Conservation (phyloP, 495 filamentous ascomycete genomes). For the Penicillium lagena region DNA sequence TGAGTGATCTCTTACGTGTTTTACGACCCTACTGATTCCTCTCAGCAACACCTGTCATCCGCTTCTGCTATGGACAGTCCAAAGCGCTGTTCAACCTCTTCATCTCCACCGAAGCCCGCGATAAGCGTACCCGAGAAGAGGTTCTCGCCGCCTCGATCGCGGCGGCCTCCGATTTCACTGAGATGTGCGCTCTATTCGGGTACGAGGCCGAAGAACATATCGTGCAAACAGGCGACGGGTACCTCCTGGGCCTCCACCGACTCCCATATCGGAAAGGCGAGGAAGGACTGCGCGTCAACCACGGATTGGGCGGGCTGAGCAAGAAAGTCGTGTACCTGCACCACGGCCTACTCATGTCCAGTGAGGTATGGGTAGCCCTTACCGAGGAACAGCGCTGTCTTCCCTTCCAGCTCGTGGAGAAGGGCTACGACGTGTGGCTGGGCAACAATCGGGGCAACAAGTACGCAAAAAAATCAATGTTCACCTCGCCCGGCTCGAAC, state of each 20-base stretch:
- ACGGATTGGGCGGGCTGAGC: conserved; percentile 58
- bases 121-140: conserved; percentile 45
- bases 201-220: conserved; percentile 95
- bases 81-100: conserved; percentile 76
- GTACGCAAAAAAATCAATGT: conserved; percentile 89
- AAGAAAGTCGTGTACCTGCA: conserved; percentile 93
- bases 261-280: conserved; percentile 76
- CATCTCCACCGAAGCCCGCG: conserved; percentile 59
- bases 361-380: conserved; percentile 94
- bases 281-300: conserved; percentile 64
- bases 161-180: conserved; percentile 82
- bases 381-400: conserved; percentile 80
- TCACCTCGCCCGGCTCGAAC: conserved; percentile 62
- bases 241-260: conserved; percentile 85
- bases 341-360: conserved; percentile 96
- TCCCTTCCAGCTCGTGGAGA: conserved; percentile 84
- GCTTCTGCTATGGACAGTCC: conserved; percentile 76
- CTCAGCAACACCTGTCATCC: conserved; percentile 68
- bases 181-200: conserved; percentile 80
- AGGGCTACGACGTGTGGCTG: conserved; percentile 95
- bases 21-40: conserved; percentile 10
- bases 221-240: conserved; percentile 89
- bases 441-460: conserved; percentile 98
- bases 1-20: conserved; percentile 33
- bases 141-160: conserved; percentile 44